A percentile compares a stretch with the other conserved stretches of the same genome.
These are phyloP conservation scores for Gaertneriomyces sp. DNA, from an alignment of 192 early-diverging fungal genomes.

Conservation along the genomic window DNA sequence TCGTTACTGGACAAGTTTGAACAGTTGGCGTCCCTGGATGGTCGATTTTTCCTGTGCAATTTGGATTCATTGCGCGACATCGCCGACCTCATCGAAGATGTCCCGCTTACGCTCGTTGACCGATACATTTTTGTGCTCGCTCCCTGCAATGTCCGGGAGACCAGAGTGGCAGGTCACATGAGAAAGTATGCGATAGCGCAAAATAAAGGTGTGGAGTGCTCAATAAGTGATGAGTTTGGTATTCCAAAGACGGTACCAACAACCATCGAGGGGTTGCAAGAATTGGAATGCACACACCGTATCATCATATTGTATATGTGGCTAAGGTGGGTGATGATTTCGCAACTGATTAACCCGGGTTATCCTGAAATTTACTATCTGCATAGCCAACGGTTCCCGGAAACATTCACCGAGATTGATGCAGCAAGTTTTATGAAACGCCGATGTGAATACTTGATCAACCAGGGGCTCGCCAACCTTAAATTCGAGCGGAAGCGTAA, in stretches of 20 bases:
- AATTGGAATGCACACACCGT: constrained; percentile 73
- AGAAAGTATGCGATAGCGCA: constrained; percentile 26
- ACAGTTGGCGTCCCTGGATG: constrained; percentile 60
- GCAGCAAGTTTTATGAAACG: constrained; percentile 49
- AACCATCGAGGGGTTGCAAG: constrained; percentile 34
- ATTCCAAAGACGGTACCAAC: constrained; percentile 22
- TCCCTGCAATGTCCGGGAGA: constrained; percentile 52
- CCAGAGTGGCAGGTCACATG: constrained; percentile 1
- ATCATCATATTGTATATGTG: constrained; percentile 83
- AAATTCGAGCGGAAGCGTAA: constrained; percentile 22
- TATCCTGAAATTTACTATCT: background rate
- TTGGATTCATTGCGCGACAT: constrained; percentile 59
- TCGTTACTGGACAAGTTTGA: constrained; percentile 69
- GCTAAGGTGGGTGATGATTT: constrained; percentile 47
- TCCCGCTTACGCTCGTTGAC: constrained; percentile 59
- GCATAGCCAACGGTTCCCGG: constrained; percentile 56
- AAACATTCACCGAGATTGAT: constrained; percentile 51
- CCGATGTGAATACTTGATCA: constrained; percentile 46
- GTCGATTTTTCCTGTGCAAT: constrained; percentile 76
- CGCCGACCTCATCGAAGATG: constrained; percentile 58
- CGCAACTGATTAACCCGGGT: background rate
- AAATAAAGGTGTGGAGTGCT: constrained; percentile 40
- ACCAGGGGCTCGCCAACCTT: constrained; percentile 34
- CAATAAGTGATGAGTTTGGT: constrained; percentile 37
- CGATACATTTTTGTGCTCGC: constrained; percentile 67